phyloP scores from a whole-genome alignment of 768 basidiomycete genomes.

The Leccinum disarticulatum region DNA sequence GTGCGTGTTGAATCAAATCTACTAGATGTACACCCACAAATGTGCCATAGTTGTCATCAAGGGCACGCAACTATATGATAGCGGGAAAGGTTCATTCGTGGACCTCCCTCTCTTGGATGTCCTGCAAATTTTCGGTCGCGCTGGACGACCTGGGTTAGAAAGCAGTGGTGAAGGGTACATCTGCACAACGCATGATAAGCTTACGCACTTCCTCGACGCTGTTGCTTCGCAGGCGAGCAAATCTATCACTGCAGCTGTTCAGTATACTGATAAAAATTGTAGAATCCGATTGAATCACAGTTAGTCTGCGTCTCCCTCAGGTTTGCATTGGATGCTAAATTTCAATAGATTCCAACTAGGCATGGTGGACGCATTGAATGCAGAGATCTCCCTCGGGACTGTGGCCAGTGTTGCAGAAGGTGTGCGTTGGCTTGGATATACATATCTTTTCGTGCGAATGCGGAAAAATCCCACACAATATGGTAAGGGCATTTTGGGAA shows the following conservation, averaged over 20 bases:
- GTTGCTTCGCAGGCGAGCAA: conserved; percentile 76
- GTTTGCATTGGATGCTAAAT: not conserved
- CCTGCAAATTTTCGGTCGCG: conserved; percentile 95
- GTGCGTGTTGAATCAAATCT: conserved; percentile 39
- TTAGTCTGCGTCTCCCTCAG: conserved; percentile 35
- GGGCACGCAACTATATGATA: conserved; percentile 96
- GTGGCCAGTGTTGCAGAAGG: conserved; percentile 86
- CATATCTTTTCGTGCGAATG: conserved; percentile 96
- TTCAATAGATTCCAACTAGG: conserved; percentile 69
- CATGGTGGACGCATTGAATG: conserved; percentile 89
- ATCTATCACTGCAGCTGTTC: not conserved
- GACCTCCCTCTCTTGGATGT: conserved; percentile 95
- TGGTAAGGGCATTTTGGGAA: conserved; percentile 43
- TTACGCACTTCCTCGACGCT: conserved; percentile 85
- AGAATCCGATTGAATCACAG: conserved; percentile 98
- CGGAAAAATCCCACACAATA: conserved; percentile 85
- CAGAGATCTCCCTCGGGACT: conserved; percentile 92
- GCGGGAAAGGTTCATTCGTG: conserved; percentile 82
- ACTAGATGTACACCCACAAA: conserved; percentile 10
- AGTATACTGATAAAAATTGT: conserved; percentile 5
- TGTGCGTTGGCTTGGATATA: conserved; percentile 94
- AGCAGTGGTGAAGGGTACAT: conserved; percentile 96
- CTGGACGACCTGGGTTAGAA: conserved; percentile 85
- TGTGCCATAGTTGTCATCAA: conserved; percentile 79
- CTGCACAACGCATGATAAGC: conserved; percentile 91